A percentile compares a stretch with the other conserved stretches of the same genome.
phyloP scores from a whole-genome alignment of 345 rosid genomes.

The Syzygium aqueum region DNA sequence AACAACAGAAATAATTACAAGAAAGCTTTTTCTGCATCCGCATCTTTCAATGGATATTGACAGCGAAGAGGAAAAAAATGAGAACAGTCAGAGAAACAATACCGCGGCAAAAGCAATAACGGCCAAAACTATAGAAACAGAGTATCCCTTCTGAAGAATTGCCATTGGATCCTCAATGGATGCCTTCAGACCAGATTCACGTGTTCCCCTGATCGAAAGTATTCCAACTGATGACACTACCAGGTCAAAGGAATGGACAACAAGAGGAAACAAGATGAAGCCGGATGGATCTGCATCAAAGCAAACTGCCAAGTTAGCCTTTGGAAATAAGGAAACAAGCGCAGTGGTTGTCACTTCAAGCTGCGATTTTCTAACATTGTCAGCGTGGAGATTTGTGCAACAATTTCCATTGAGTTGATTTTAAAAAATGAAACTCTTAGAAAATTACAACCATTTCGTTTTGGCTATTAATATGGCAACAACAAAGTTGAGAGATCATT shows the following conservation, averaged over 20 bases:
- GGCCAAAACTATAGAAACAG: conserved; percentile 74
- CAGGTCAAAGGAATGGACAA: conserved; percentile 96
- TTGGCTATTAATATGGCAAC: background rate
- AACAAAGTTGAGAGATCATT: background rate
- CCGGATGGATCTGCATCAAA: conserved; percentile 91
- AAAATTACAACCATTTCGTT: background rate
- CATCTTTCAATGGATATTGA: background rate
- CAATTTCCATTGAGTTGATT: background rate
- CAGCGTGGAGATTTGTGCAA: background rate
- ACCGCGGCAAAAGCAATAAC: conserved; percentile 85
- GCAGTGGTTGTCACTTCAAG: background rate
- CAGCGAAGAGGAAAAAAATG: background rate
- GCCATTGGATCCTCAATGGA: conserved; percentile 93
- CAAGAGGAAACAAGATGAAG: conserved; percentile 95
- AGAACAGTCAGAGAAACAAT: conserved; percentile 20
- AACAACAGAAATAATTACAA: background rate
- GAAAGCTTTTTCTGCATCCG: background rate
- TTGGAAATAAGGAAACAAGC: background rate
- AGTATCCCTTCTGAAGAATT: conserved; percentile 97
- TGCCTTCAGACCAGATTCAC: conserved; percentile 64
- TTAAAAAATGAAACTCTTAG: background rate
- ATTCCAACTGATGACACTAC: conserved; percentile 87
- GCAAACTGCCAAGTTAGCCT: background rate
- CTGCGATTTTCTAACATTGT: background rate
- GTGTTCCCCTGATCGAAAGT: conserved; percentile 77